Evolutionary conservation across 257 asterid genomes (phyloP).

Genomic region (Solanum tarijense): DNA sequence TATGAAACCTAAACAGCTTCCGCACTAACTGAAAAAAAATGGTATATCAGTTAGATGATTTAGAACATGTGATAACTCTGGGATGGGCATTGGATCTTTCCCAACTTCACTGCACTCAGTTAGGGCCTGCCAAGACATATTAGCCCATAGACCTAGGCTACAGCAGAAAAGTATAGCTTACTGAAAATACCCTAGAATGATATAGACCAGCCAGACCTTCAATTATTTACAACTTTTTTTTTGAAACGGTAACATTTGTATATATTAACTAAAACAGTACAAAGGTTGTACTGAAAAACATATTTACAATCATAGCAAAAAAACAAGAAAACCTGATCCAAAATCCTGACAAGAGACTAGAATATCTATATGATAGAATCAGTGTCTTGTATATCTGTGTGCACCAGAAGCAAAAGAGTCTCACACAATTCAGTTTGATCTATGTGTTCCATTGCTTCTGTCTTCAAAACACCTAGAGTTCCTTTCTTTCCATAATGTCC

Average conservation of each 20-base stretch:
- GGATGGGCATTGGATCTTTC: neutral
- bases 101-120: neutral
- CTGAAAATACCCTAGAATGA: neutral
- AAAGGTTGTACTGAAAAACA: neutral
- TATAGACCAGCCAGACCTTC: neutral
- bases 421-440: neutral
- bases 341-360: neutral
- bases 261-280: neutral
- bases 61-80: neutral
- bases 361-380: neutral
- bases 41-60: neutral
- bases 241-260: neutral
- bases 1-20: neutral
- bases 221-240: neutral
- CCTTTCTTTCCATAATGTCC: neutral
- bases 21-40: neutral
- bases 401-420: neutral
- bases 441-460: neutral
- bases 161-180: neutral
- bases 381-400: neutral
- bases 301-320: neutral
- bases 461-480: neutral
- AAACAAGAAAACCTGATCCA: neutral
- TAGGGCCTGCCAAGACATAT: neutral
- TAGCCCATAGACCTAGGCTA: neutral